Evolutionary conservation across 2,329 filamentous ascomycete species (phyloP).

Genomic region (Elsinoe australis): DNA sequence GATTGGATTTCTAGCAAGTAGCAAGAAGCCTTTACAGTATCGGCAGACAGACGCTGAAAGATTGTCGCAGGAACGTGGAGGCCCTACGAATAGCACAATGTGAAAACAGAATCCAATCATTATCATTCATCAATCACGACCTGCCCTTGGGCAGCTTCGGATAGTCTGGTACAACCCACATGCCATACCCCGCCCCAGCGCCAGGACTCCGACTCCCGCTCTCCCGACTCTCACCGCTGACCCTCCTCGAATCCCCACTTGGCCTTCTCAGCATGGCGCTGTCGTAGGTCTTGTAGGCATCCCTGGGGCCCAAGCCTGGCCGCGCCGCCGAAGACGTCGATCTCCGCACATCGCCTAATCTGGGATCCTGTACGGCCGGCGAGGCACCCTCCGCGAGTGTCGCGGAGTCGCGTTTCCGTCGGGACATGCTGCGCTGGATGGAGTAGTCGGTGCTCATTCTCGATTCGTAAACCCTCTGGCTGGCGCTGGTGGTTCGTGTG

Average conservation of each 20-base stretch:
- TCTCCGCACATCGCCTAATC: slow-evolving; percentile 6
- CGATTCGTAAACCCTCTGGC: slow-evolving; percentile 9
- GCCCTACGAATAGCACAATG: no score
- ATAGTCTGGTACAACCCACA: slow-evolving; percentile 13
- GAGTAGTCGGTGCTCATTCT: slow-evolving; percentile 11
- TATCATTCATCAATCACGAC: not conserved
- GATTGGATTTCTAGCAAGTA: no score
- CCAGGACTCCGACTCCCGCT: slow-evolving; percentile 5
- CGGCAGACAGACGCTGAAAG: no score
- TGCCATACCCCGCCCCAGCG: slow-evolving; percentile 9
- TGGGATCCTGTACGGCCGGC: not conserved
- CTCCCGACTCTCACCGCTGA: slow-evolving; percentile 11
- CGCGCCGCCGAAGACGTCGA: not conserved
- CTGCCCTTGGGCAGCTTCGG: slow-evolving; percentile 4
- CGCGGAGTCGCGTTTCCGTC: not conserved
- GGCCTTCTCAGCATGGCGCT: not conserved
- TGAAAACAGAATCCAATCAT: no score
- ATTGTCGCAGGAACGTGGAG: no score
- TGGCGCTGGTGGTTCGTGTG: slow-evolving; percentile 7
- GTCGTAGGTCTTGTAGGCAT: not conserved
- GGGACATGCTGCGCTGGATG: slow-evolving; percentile 2
- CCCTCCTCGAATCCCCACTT: not conserved
- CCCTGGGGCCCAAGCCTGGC: not conserved
- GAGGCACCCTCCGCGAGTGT: not conserved
- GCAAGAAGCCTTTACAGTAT: no score